Evolutionary conservation across 1,284 basidiomycete species (phyloP), one percentile per base, ranked within the genome.

Genomic region (Agroathelia rolfsii): DNA sequence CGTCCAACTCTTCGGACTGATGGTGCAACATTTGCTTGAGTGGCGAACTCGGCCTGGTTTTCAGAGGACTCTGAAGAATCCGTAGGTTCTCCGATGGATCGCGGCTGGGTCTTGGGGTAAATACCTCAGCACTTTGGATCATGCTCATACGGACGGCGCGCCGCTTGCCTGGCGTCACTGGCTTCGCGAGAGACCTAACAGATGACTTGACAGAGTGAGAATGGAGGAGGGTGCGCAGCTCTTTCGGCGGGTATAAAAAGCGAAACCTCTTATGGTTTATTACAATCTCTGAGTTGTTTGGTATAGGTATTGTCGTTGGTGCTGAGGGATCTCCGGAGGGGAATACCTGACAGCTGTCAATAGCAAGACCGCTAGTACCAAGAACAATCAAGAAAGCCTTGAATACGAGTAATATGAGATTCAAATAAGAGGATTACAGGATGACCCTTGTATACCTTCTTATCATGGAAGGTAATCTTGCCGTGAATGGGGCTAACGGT

Each of bases 201-300:
- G n/a, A 37, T 26, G 3, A 23, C 35, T 30, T 36, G 30, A 9
- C 6, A 15, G 5, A 18, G 20, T 33, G 18, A 24, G 28, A 19
- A 20, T 24, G 24, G 24, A 80, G 52, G 1, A 62, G 57, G 4
- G 66, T 58, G 21, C 78, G 69, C n/a, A 78, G 55, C 33, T 79
- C 72, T 46, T 80, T 81, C 3, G 80, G 77, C 3, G 79, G 80
- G 45, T 82, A 82, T 5, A 63, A 62, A 49, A 83, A 82, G 12
- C 63, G 56, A 48, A 84, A 84, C 3, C 68, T 61, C 46, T 81
- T 82, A 34, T 64, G 66, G 47, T 71, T 70, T 15, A 83, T 74
- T 41, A 76, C 73, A 30, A 82, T 63, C 24, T 72, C 66, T 5
- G 76, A 73, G 50, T 71, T 66, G 49, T 79, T 80, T 12, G 61